phyloP scores from a whole-genome alignment of 2,329 filamentous ascomycete species.

The Phaeosphaeriaceae sp. region DNA sequence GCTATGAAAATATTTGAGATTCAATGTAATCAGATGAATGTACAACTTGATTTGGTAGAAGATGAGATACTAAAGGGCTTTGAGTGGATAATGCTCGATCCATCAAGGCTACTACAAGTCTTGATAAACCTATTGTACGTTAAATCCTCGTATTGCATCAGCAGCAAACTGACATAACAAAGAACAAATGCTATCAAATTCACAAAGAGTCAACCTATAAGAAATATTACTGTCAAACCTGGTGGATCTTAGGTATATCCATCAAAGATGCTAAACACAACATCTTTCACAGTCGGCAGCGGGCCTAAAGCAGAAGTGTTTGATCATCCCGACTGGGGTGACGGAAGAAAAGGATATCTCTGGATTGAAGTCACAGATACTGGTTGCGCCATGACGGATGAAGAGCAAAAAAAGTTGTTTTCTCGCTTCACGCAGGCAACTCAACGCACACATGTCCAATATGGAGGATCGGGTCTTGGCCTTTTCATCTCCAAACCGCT shows the following conservation, averaged over 20 bases:
- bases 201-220: slow-evolving; percentile 43
- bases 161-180: slow-evolving; percentile 28
- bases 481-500: slow-evolving; percentile 51
- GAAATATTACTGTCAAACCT: slow-evolving; percentile 47
- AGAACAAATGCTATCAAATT: slow-evolving; percentile 42
- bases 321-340: slow-evolving; percentile 36
- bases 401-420: slow-evolving; percentile 46
- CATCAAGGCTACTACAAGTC: slow-evolving; percentile 34
- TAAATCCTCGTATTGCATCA: slow-evolving; percentile 10
- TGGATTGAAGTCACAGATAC: slow-evolving; percentile 47
- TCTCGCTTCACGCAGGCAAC: slow-evolving; percentile 39
- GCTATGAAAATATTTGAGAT: slow-evolving; percentile 39
- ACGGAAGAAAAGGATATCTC: slow-evolving; percentile 43
- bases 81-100: slow-evolving; percentile 39
- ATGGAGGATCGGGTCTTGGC: slow-evolving; percentile 52
- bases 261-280: slow-evolving; percentile 17
- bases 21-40: slow-evolving; percentile 41
- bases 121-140: slow-evolving; percentile 36
- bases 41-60: slow-evolving; percentile 47
- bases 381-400: slow-evolving; percentile 47
- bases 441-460: slow-evolving; percentile 43
- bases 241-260: slow-evolving; percentile 37
- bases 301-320: slow-evolving; percentile 7
- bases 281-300: slow-evolving; percentile 23
- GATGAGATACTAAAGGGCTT: slow-evolving; percentile 49